Conservation (phyloP, 345 rosid genomes). For the Alliaria petiolata region DNA sequence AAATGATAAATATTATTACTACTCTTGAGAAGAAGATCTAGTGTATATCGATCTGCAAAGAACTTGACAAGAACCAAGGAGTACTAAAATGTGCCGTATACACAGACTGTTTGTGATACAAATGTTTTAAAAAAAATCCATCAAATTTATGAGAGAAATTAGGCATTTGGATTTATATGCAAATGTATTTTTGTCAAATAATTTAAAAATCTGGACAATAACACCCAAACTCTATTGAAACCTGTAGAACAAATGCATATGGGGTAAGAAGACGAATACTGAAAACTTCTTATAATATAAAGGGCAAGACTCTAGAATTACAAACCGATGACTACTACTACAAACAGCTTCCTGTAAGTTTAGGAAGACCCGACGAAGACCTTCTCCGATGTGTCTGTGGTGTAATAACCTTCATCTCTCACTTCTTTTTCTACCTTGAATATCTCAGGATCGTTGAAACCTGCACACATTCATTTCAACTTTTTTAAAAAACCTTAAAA, state of each 20-base stretch:
- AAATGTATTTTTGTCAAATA: neutral
- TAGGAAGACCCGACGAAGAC: neutral
- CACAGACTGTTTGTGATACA: neutral
- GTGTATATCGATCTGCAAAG: too few species aligned
- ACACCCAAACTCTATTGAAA: neutral
- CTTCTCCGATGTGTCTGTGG: conserved; percentile 21
- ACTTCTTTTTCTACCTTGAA: conserved; percentile 42
- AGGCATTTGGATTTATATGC: neutral
- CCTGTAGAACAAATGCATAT: neutral
- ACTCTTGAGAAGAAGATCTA: too few species aligned
- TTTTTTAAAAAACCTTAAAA: neutral
- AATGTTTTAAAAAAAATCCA: neutral
- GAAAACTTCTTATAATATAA: too few species aligned
- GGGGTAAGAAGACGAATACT: too few species aligned
- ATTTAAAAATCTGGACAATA: neutral
- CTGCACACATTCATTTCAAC: conserved; percentile 36
- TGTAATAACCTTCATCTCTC: conserved; percentile 32
- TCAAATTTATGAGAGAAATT: neutral
- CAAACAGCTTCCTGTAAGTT: neutral
- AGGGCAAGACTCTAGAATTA: neutral
- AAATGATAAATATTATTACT: too few species aligned
- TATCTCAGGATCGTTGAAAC: conserved; percentile 74
- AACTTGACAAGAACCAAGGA: too few species aligned
- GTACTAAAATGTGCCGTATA: too few species aligned
- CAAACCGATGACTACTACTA: too few species aligned